Base-by-base conservation (phyloP, 306 rosid species). In the Cucurbita moschata region DNA sequence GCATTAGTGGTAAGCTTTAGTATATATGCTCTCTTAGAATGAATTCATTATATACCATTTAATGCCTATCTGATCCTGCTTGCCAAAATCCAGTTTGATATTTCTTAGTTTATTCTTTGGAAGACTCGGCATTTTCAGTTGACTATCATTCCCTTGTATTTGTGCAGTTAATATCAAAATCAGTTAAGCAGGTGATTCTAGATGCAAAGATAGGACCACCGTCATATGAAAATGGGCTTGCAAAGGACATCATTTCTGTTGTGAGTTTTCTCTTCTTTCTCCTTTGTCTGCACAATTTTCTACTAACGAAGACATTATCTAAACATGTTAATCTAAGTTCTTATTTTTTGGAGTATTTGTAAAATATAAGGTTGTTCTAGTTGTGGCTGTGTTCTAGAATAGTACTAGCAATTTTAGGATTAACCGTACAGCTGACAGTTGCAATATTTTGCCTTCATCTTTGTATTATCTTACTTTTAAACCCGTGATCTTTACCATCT, bases 141-240 rank as follows among this genome's bases (percentile, higher is more conserved):
- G 40, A 78, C 79, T 16, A 49, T 76, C 6, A 21, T 81, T 78
- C 58, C 67, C 15, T 46, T 75, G 67, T 19, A 61, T 67, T 53
- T 85, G 77, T 15, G 44, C 76, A 92, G 96, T 72, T 87, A 72
- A 75, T 86, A 51, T 78, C 90, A 82, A 85, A 80, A 75, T 85
- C 92, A 76, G 96, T 88, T 23, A 77, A 57, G 69, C 90, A 82
- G 83, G 94, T 92, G 81, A 67, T 92, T 71, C 80, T 92, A 78
- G 98, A 92, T 71, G 86, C 88, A 37, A 92, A 92, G 78, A 92
- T 88, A 56, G 96, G 98, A 61, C 96, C 96, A 62, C 98, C 96
- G 11, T 86, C 76, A 21, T 88, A 79, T 83, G 98, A 92, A 86
- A 90, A 80, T 52, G 96, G 92, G 40, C 90, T 92, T 47, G 98